Evolutionary conservation across 140 eudicot genomes (phyloP).

Genomic region (Stevia rebaudiana): DNA sequence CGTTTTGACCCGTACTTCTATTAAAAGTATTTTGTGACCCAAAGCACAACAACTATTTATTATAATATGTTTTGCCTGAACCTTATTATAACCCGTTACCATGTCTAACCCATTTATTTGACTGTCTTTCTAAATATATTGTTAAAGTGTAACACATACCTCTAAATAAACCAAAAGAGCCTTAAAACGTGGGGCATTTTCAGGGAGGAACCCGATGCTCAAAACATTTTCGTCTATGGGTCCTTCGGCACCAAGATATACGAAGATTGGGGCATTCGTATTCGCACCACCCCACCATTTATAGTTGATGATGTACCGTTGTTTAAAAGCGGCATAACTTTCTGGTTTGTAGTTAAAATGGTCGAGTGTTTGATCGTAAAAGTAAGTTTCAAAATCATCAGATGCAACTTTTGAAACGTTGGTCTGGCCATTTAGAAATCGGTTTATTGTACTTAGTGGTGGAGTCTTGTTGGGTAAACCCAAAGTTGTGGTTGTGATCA

Average conservation of each 20-base stretch:
- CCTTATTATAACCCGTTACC: too few species aligned
- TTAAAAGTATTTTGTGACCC: too few species aligned
- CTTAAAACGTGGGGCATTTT: slow-evolving; percentile 52
- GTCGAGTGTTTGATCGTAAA: slow-evolving; percentile 60
- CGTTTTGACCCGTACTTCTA: too few species aligned
- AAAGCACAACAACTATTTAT: too few species aligned
- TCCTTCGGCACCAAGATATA: slow-evolving; percentile 57
- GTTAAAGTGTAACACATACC: slow-evolving; percentile 32
- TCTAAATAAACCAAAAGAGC: slow-evolving; percentile 66
- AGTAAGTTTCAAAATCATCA: slow-evolving; percentile 25
- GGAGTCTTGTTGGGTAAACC: slow-evolving; percentile 20
- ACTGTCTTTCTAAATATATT: too few species aligned
- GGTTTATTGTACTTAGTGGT: slow-evolving; percentile 25
- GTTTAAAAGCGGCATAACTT: slow-evolving; percentile 59
- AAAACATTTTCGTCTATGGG: slow-evolving; percentile 24
- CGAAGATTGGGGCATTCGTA: slow-evolving; percentile 55
- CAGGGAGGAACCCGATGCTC: slow-evolving; percentile 36
- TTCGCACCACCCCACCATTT: slow-evolving; percentile 67
- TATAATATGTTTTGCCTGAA: too few species aligned
- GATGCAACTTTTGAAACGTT: neutral
- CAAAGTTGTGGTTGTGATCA: slow-evolving; percentile 13
- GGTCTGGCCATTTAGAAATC: neutral
- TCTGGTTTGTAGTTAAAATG: slow-evolving; percentile 66
- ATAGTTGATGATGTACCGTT: slow-evolving; percentile 46
- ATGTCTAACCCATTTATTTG: too few species aligned